phyloP scores from a whole-genome alignment of 192 early-diverging fungal species.

The Coemansia asiatica region DNA sequence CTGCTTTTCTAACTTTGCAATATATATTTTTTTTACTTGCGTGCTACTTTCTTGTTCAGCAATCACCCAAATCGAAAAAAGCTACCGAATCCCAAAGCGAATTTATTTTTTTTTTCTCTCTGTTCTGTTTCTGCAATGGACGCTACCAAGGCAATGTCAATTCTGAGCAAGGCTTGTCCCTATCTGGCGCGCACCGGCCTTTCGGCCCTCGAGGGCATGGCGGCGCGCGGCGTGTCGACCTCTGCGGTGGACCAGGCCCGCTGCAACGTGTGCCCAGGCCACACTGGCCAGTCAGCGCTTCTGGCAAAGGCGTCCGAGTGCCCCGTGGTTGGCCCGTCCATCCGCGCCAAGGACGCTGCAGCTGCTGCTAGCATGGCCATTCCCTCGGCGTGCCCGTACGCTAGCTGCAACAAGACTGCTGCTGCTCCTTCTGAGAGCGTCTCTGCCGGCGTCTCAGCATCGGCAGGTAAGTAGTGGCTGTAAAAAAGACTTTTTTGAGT shows the following conservation, averaged over 20 bases:
- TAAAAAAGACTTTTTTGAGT: too few species aligned
- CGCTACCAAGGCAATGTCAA: conserved; percentile 52
- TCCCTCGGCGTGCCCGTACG: conserved; percentile 40
- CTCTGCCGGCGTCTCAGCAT: neutral
- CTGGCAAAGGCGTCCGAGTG: conserved; percentile 55
- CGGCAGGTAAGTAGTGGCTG: conserved; percentile 34
- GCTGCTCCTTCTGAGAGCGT: neutral
- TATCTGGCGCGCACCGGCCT: conserved; percentile 52
- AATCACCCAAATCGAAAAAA: neutral
- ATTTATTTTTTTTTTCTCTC: neutral
- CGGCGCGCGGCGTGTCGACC: conserved; percentile 36
- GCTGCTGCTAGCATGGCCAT: conserved; percentile 9
- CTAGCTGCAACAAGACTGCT: conserved; percentile 20
- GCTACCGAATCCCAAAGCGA: neutral
- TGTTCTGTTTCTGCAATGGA: conserved; percentile 27
- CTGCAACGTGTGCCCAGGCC: conserved; percentile 52
- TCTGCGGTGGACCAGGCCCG: conserved; percentile 44
- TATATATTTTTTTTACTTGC: conserved; percentile 3
- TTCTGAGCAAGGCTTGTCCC: conserved; percentile 52
- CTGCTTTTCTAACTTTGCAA: neutral
- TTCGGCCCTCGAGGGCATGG: conserved; percentile 39
- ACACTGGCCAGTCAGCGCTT: conserved; percentile 54
- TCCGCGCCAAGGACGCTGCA: conserved; percentile 42
- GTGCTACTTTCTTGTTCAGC: neutral
- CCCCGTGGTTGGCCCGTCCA: conserved; percentile 50